Evolutionary conservation across 2,329 filamentous ascomycete genomes (phyloP), one percentile per base, ranked within the genome.

Genomic region (Talaromyces islandicus): DNA sequence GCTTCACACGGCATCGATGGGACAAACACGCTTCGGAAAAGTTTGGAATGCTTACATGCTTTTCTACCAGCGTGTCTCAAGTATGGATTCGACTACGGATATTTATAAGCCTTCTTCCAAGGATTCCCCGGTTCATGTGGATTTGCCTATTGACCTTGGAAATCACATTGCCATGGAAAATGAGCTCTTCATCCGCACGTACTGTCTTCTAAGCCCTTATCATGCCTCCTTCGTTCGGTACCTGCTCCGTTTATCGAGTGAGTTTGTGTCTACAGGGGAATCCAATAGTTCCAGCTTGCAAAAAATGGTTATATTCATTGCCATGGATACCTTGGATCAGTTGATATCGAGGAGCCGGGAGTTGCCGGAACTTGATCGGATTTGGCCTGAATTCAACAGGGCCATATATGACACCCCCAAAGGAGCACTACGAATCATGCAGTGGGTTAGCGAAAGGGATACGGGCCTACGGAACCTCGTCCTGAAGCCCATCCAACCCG

Each of bases 11-110:
- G 83, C 62, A 69, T 67, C 55, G 74, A 78, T 67, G 76, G 77
- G 62, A 19, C 69, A 72, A 30, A 71, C 80, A 19, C 65, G 78
- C 0, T 85, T 82, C 64, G 84, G 87, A 67, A 93, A 92, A 73
- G 83, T 84, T 4, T 78, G 88, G 79, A 97, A 91, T 71, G 94
- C 93, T 12, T 99, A 99, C 73, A 97, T 99, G 90, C 82, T 99
- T 9, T 97, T 99, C 73, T 99, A 99, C 72, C 90, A 97, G 72
- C 86, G 94, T 54, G 84, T 87, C 3, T 87, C 87, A 0, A 84
- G 85, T 4, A 80, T 92, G 59, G 78, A 80, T 19, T 73, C 74
- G 17, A 82, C 84, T 61, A 81, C 84, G 65, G 74, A 80, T 29
- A 67, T 73, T 1, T 76, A 85, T 65, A 70, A 77, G 56, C 65